Base-by-base conservation (phyloP, 2,329 filamentous ascomycete species). In the Cladosporium velox region DNA sequence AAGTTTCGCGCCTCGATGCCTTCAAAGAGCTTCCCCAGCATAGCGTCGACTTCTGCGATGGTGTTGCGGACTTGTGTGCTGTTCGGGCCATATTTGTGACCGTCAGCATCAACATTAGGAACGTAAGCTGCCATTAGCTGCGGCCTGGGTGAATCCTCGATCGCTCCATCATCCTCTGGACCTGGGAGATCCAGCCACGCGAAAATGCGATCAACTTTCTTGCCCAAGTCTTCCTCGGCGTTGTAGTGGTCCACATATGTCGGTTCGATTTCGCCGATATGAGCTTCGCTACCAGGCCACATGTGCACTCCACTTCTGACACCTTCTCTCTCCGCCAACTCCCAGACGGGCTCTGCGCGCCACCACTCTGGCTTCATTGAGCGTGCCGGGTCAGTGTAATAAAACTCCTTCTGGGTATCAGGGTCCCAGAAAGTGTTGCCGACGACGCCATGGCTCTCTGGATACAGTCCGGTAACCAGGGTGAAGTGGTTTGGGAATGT, bases 401-500 rank as follows among this genome's bases (percentile, higher is more conserved):
- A 92, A 80, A 99, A 99, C 70, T 96, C 90, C 67, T 90, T 88
- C 72, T 90, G 69, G 12, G 93, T 76, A 0, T 83, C 81, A 0
- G 92, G 91, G 73, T 98, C 95, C 91, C 91, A 99, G 77, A 99
- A 99, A 0, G 88, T 91, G 76, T 99, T 99, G 6, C 93, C 91
- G 0, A 99, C 93, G 3, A 99, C 85, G 0, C 95, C 95, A 75
- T 99, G 95, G 66, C 89, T 90, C 79, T 98, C 94, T 0, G 95
- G 95, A 72, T 98, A 93, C 30, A 98, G 80, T 0, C 95, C 95
- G 0, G 95, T 98, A 0, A 92, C 92, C 44, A 98, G 83, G 0
- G 94, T 97, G 77, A 94, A 97, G 77, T 98, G 95, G 72, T 98
- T 82, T 3, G 95, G 95, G 73, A 99, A 99, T 0, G 95, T 99